Percentiles rank a stretch among this genome's conserved stretches.
Evolutionary conservation across 352 stramenopile species (phyloP).

Genomic region (Aphanomyces stellatus): DNA sequence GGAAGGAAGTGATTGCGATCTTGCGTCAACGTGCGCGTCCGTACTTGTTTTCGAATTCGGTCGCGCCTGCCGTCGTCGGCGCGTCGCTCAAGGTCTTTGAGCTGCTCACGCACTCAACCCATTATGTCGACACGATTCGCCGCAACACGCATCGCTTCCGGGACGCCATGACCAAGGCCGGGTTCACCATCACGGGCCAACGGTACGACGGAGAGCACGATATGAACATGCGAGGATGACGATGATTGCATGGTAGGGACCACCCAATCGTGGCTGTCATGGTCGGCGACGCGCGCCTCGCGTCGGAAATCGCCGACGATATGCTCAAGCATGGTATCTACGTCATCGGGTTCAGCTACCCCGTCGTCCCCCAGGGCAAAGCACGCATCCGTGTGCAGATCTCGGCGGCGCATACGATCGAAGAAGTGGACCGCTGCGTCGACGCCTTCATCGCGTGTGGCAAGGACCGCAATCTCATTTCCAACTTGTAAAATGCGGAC

Average conservation of each 20-base stretch:
- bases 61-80: slow-evolving; percentile 88
- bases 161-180: slow-evolving; percentile 82
- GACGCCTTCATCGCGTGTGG: slow-evolving; percentile 89
- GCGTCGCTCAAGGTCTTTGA: slow-evolving; percentile 91
- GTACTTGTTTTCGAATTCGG: slow-evolving; percentile 92
- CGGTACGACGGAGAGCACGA: slow-evolving; percentile 27
- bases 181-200: slow-evolving; percentile 85
- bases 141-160: slow-evolving; percentile 89
- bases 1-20: slow-evolving; percentile 87
- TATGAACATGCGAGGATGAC: neutral
- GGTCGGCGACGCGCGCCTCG: slow-evolving; percentile 86
- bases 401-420: slow-evolving; percentile 85
- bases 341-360: slow-evolving; percentile 92
- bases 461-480: slow-evolving; percentile 71
- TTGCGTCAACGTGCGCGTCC: slow-evolving; percentile 85
- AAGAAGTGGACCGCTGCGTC: slow-evolving; percentile 86
- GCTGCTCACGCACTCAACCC: slow-evolving; percentile 81
- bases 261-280: slow-evolving; percentile 89
- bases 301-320: slow-evolving; percentile 83
- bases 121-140: slow-evolving; percentile 83
- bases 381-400: slow-evolving; percentile 90
- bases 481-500: neutral
- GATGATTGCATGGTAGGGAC: slow-evolving; percentile 34
- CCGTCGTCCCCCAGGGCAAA: slow-evolving; percentile 87
- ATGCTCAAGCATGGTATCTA: slow-evolving; percentile 92